A percentile compares a stretch with the other conserved stretches of the same genome.
Evolutionary conservation across 805 yeast species (phyloP).

Genomic region (Teunomyces stri): DNA sequence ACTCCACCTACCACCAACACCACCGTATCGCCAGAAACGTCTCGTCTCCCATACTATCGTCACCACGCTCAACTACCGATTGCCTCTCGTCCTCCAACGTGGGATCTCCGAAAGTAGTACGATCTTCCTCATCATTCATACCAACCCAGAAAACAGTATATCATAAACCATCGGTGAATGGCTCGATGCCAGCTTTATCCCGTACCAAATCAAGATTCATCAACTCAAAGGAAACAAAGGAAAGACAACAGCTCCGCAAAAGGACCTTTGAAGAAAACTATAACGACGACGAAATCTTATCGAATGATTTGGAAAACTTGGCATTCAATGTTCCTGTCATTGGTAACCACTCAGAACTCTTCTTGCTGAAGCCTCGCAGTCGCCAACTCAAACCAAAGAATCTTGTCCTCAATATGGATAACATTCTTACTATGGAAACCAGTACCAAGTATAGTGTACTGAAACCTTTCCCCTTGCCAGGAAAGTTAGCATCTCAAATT

Average conservation of each 20-base stretch:
- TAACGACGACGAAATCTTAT: conserved; percentile 37
- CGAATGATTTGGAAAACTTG: conserved; percentile 34
- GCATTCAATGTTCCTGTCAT: conserved; percentile 46
- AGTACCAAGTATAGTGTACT: conserved; percentile 22
- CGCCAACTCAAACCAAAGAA: background rate
- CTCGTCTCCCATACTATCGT: conserved; percentile 4
- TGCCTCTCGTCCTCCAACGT: background rate
- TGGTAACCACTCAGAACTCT: conserved; percentile 33
- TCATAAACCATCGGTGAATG: background rate
- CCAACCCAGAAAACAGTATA: background rate
- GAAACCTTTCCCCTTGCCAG: conserved; percentile 32
- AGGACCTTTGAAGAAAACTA: conserved; percentile 42
- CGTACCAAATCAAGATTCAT: conserved; percentile 36
- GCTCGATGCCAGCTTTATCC: conserved; percentile 12
- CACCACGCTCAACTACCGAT: background rate
- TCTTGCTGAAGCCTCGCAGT: conserved; percentile 10
- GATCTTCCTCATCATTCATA: background rate
- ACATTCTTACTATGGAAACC: conserved; percentile 17
- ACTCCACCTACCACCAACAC: background rate
- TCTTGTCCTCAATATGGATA: conserved; percentile 5
- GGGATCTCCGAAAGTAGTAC: background rate
- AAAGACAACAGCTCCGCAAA: conserved; percentile 35
- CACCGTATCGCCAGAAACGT: background rate
- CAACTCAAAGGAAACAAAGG: conserved; percentile 37
- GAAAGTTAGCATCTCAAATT: conserved; percentile 17